A percentile compares a stretch with the other conserved stretches of the same genome.
phyloP scores from a whole-genome alignment of 805 yeast species.

The Candida silvicultrix region DNA sequence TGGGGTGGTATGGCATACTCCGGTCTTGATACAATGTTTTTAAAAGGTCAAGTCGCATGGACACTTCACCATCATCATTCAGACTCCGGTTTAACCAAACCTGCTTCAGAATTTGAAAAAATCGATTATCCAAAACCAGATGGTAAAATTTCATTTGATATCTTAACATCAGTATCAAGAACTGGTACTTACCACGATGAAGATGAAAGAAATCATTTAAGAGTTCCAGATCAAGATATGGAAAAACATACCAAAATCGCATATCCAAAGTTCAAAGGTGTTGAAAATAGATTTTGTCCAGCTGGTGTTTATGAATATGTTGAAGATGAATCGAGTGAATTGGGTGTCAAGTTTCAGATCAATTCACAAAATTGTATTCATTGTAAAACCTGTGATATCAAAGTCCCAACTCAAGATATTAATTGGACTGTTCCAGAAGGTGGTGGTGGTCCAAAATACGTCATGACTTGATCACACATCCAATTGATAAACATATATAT shows the following conservation, averaged over 20 bases:
- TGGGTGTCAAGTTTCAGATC: conserved; percentile 82
- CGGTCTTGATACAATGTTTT: conserved; percentile 73
- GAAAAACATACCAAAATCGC: conserved; percentile 60
- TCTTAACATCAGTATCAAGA: conserved; percentile 89
- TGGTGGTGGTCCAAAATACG: conserved; percentile 97
- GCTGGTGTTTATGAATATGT: conserved; percentile 96
- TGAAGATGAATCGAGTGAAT: conserved; percentile 49
- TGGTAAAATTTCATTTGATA: conserved; percentile 85
- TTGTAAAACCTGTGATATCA: conserved; percentile 97
- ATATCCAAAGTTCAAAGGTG: conserved; percentile 76
- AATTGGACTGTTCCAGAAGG: conserved; percentile 98
- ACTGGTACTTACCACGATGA: conserved; percentile 97
- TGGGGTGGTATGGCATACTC: conserved; percentile 81
- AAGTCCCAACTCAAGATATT: conserved; percentile 91
- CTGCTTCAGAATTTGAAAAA: conserved; percentile 59
- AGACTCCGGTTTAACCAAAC: conserved; percentile 67
- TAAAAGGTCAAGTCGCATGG: conserved; percentile 83
- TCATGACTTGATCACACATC: conserved; percentile 46
- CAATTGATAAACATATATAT: no score
- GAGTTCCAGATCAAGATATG: conserved; percentile 58
- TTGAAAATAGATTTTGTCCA: conserved; percentile 92
- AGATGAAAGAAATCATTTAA: conserved; percentile 84
- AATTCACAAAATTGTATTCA: conserved; percentile 97
- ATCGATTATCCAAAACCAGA: conserved; percentile 95
- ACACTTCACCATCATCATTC: conserved; percentile 65